These are phyloP conservation scores for Camillea tinctor DNA, from an alignment of 2,329 filamentous ascomycete genomes.

Conservation along the genomic window DNA sequence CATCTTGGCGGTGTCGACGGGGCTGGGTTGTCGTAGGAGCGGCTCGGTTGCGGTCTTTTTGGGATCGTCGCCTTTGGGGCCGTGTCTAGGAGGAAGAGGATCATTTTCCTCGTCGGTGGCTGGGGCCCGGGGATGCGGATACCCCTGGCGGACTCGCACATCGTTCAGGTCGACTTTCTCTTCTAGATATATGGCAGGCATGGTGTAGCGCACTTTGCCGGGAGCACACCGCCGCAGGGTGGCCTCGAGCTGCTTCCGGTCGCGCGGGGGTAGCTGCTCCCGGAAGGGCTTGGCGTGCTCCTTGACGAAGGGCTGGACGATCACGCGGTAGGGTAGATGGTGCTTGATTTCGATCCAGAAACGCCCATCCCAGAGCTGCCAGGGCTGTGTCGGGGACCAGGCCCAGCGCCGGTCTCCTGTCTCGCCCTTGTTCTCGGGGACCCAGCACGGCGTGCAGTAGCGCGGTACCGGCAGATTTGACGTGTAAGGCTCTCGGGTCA, in stretches of 20 bases:
- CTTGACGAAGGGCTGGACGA: slow-evolving; percentile 45
- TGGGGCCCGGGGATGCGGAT: slow-evolving; percentile 15
- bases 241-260: slow-evolving; percentile 37
- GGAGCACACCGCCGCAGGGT: slow-evolving; percentile 51
- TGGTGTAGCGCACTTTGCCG: slow-evolving; percentile 53
- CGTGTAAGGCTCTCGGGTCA: slow-evolving; percentile 47
- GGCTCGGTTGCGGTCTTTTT: slow-evolving; percentile 5
- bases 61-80: too few relatives aligned
- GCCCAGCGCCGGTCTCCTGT: slow-evolving; percentile 15
- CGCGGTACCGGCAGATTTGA: slow-evolving; percentile 37
- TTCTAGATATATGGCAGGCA: slow-evolving; percentile 54
- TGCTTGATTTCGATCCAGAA: slow-evolving; percentile 57
- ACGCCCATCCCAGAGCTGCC: slow-evolving; percentile 56
- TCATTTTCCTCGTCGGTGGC: not conserved
- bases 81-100: too few relatives aligned
- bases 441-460: slow-evolving; percentile 17
- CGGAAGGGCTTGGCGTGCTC: slow-evolving; percentile 49
- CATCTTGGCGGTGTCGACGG: slow-evolving; percentile 25
- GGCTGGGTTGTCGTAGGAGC: slow-evolving; percentile 7
- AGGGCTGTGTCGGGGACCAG: slow-evolving; percentile 32
- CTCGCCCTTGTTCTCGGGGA: slow-evolving; percentile 8
- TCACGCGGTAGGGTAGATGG: slow-evolving; percentile 41
- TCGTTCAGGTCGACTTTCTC: slow-evolving; percentile 32
- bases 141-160: slow-evolving; percentile 10
- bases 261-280: slow-evolving; percentile 37